These are phyloP conservation scores for Xylogone sp. DNA, from an alignment of 2,329 filamentous ascomycete species.

Conservation along the genomic window DNA sequence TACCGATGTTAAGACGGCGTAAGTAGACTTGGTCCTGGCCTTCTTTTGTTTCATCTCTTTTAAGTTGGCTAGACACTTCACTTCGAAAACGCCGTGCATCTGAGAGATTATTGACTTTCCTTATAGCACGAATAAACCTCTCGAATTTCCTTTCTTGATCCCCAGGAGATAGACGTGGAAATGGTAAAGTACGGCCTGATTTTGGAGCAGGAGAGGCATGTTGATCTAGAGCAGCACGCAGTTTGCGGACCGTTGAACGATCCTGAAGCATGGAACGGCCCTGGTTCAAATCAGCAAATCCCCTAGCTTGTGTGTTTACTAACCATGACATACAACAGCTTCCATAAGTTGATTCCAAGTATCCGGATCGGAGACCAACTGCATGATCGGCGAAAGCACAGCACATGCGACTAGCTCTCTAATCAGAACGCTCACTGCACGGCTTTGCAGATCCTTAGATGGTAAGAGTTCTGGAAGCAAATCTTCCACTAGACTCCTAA, in stretches of 20 bases:
- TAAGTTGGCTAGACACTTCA: conserved; percentile 87
- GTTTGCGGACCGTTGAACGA: conserved; percentile 86
- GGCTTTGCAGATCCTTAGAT: conserved; percentile 68
- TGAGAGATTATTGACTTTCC: conserved; percentile 85
- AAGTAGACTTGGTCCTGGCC: conserved; percentile 83
- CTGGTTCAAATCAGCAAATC: conserved; percentile 29
- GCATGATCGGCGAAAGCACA: conserved; percentile 78
- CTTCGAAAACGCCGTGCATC: conserved; percentile 90
- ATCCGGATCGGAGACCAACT: conserved; percentile 83
- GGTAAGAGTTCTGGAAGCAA: conserved; percentile 75
- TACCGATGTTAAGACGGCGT: conserved; percentile 86
- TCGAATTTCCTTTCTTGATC: conserved; percentile 94
- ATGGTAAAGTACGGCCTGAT: conserved; percentile 58
- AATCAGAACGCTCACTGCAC: conserved; percentile 75
- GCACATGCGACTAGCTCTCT: conserved; percentile 91
- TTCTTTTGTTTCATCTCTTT: conserved; percentile 74
- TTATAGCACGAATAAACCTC: conserved; percentile 84
- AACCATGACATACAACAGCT: conserved; percentile 54
- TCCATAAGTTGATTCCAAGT: conserved; percentile 98
- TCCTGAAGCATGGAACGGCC: conserved; percentile 87
- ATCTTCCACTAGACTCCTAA: conserved; percentile 69
- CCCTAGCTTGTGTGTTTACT: background rate
- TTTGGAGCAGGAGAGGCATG: conserved; percentile 81
- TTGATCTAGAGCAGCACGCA: conserved; percentile 88
- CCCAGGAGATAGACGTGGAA: conserved; percentile 74